Evolutionary conservation across 1,139 yeast species (phyloP), one percentile per base, ranked within the genome.

Genomic region (Geotrichum australiense): DNA sequence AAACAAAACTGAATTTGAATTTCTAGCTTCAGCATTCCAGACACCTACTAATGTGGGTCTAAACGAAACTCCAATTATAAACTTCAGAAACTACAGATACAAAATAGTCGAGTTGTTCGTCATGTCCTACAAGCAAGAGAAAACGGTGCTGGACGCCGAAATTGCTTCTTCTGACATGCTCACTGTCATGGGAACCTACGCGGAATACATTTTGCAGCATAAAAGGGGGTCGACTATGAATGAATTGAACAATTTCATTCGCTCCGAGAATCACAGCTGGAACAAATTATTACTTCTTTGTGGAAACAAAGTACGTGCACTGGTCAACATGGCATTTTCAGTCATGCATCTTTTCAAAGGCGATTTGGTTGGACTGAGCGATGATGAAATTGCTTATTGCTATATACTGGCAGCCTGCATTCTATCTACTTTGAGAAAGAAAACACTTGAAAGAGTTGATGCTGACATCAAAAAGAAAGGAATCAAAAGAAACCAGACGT

Each of bases 1-100:
- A n/a, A n/a, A 20, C 19, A 31, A 36, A 20, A n/a, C 21, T 4
- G 47, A 43, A 15, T 25, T 39, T 37, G 40, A 43, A 14, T 43
- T 38, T 35, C 37, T 43, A 12, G 21, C 34, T 10, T 32, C 43
- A 4, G 32, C 34, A 16, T 39, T 35, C 19, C 14, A 36, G 6
- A 15, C 19, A 10, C 30, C 34, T 25, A 24, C 47, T 11, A 35
- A 30, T 23, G 39, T 37, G 24, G 33, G 14, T 5, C 40, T 39
- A 21, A 35, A 43, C 36, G 43, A 43, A 26, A 43, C 47, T 10
- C 47, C 47, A 22, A 37, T 43, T 36, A 39, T 36, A 25, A 43
- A 43, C 41, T 43, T 43, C 25, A 25, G 47, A 26, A 43, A 43
- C 33, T 43, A 43, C 33, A 32, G 47, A 19, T 43, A 43, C 43